Percentiles rank a stretch among this genome's conserved stretches.
phyloP scores from a whole-genome alignment of 371 early-diverging fungal genomes.

The Catenaria anguillulae region DNA sequence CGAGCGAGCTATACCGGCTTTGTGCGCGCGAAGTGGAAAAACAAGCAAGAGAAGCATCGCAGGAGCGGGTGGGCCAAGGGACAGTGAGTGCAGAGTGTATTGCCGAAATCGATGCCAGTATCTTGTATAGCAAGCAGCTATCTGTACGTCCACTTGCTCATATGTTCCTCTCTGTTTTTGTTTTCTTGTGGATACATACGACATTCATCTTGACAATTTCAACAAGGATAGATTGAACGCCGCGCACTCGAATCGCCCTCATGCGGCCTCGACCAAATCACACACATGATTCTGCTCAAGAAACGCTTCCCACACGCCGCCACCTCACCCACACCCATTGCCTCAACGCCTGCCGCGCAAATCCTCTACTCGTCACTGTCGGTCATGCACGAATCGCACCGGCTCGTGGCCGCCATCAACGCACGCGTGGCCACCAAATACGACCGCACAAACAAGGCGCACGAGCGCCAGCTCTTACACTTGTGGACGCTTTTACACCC shows the following conservation, averaged over 20 bases:
- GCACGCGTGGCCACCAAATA: conserved; percentile 48
- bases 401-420: conserved; percentile 40
- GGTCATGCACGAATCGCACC: conserved; percentile 35
- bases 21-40: conserved; percentile 26
- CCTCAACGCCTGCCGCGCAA: conserved; percentile 33
- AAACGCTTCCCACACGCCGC: conserved; percentile 31
- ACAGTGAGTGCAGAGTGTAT: conserved; percentile 5
- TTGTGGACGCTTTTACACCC: conserved; percentile 18
- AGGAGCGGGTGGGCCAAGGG: conserved; percentile 10
- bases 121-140: conserved; percentile 35
- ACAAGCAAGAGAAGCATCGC: too few relatives aligned
- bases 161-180: too few relatives aligned
- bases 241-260: too few relatives aligned
- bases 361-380: conserved; percentile 34
- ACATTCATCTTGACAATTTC: too few relatives aligned
- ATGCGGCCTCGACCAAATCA: conserved; percentile 23
- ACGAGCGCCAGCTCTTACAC: conserved; percentile 50
- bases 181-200: too few relatives aligned
- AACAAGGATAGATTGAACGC: too few relatives aligned
- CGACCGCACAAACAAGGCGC: conserved; percentile 38
- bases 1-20: conserved; percentile 49
- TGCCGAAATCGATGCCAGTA: conserved; percentile 3
- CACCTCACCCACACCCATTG: neutral
- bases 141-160: conserved; percentile 15
- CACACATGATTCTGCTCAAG: conserved; percentile 25